Base-by-base conservation (phyloP, 768 basidiomycete genomes). In the Lactarius quietus region DNA sequence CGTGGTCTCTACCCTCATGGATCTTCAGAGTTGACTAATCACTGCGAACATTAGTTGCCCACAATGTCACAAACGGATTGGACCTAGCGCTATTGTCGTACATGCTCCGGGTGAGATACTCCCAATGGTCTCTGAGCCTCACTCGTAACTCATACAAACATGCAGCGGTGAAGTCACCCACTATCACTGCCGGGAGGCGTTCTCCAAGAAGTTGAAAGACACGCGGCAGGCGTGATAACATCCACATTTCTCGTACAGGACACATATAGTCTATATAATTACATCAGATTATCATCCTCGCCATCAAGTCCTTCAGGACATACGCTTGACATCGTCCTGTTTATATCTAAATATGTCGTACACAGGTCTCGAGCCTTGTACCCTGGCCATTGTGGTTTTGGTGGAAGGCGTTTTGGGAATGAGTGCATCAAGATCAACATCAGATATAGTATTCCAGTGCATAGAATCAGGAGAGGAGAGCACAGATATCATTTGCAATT, bases 151-250 rank as follows among this genome's bases (percentile, higher is more conserved):
- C 38, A 18, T 53, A 26, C 15, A 17, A 23, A 26, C 26, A 12
- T 56, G 38, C 70, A 97, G 95, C 57, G 95, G 95, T 10, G 93
- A 96, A 76, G 95, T 97, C 3, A 98, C 95, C 0, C 96, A 98
- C 76, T 95, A 95, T 74, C 92, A 96, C 67, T 98, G 95, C 73
- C 88, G 94, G 31, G 95, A 97, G 73, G 81, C 83, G 0, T 97
- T 94, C 73, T 79, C 91, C 12, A 78, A 76, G 57, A 82, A 78
- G 63, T 71, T 89, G 60, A 81, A 80, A 53, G 81, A 83, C 66
- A 76, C 70, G 36, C 54, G 59, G 31, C 65, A 66, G 39, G 31
- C 31, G 52, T 66, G 57, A 63, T 55, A 14, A 56, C 33, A 53
- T 17, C 41, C 20, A 35, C 17, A 41, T 3, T 15, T 15, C 41